Base-by-base conservation (phyloP, 805 yeast species). In the Wickerhamiella cacticola region DNA sequence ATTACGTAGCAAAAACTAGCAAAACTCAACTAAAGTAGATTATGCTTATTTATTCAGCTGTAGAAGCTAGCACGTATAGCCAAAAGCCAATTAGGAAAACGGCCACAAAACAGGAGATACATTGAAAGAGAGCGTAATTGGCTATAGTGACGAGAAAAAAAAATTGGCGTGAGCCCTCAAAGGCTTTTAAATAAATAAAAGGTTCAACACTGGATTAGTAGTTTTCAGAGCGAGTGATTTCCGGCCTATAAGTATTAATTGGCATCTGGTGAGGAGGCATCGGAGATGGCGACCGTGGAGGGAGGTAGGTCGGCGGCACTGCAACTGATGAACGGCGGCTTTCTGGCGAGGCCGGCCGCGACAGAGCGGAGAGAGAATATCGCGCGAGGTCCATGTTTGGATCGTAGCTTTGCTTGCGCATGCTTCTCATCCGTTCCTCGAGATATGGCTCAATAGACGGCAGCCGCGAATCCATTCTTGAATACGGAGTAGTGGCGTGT, bases 331-430 rank as follows among this genome's bases (percentile, higher is more conserved):
- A 31, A 1, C 46, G 35, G 12, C 51, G 41, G 13, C 51, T 44
- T 34, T 44, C 51, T 7, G 51, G 51, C 3, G 45, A 36, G 2
- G 41, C 39, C 4, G 48, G 41, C 6, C 34, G 25, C 4, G 41
- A 44, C 6, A 41, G 10, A 3, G 21, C 47, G 10, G 29, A 21
- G 13, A 48, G 16, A 2, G 51, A 48, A 26, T 44, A 40, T 5
- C 51, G 34, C 16, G 48, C 26, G 15, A 44, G 45, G 35, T 35
- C 41, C 21, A 43, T 25, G 2, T 28, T 33, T 12, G 47, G 25
- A 39, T 44, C 47, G 35, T 35, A 35, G 41, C 47, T 44, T 21
- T 34, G 41, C 35, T 44, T 44, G 41, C 47, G 47, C 21, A 35
- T 28, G 8, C 33, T 26, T 15, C 46, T 15, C 39, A 35, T 18